phyloP scores from a whole-genome alignment of 2,329 filamentous ascomycete species.

The Talaromyces piceae region DNA sequence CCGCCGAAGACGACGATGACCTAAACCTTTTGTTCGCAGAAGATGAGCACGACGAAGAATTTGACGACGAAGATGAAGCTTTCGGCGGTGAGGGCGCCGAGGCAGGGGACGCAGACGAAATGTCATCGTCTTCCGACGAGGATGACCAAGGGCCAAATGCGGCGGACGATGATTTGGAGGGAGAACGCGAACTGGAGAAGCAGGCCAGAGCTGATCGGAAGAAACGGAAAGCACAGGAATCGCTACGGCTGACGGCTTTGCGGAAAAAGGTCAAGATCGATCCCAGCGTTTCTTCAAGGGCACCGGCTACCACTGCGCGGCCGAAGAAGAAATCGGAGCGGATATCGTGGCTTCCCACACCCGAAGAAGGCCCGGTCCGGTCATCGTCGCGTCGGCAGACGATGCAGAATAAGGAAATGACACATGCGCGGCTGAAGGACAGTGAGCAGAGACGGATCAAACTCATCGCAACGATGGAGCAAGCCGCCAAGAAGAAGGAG shows the following conservation, averaged over 20 bases:
- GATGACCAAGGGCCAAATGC: slow-evolving; percentile 59
- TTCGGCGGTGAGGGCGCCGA: slow-evolving; percentile 36
- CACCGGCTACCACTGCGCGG: slow-evolving; percentile 17
- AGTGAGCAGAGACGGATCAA: slow-evolving; percentile 42
- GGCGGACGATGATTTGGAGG: slow-evolving; percentile 63
- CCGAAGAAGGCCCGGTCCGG: slow-evolving; percentile 54
- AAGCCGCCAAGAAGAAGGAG: slow-evolving; percentile 56
- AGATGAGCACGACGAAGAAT: slow-evolving; percentile 48
- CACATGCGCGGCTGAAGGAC: slow-evolving; percentile 42
- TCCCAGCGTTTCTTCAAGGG: slow-evolving; percentile 34
- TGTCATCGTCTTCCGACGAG: slow-evolving; percentile 75
- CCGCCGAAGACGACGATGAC: slow-evolving; percentile 63
- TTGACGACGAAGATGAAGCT: slow-evolving; percentile 22
- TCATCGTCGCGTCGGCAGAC: slow-evolving; percentile 58
- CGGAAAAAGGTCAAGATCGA: slow-evolving; percentile 71
- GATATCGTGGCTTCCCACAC: slow-evolving; percentile 60
- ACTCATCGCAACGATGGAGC: slow-evolving; percentile 51
- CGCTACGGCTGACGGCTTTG: slow-evolving; percentile 49
- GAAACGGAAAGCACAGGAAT: slow-evolving; percentile 75
- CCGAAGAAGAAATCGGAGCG: slow-evolving; percentile 65
- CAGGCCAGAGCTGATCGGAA: slow-evolving; percentile 65
- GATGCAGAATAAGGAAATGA: slow-evolving; percentile 56
- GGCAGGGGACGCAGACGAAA: slow-evolving; percentile 59
- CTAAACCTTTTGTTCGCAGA: slow-evolving; percentile 58
- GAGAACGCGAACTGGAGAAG: slow-evolving; percentile 78